These are phyloP conservation scores for Ceratonia siliqua DNA, from an alignment of 306 rosid species.

Conservation along the genomic window DNA sequence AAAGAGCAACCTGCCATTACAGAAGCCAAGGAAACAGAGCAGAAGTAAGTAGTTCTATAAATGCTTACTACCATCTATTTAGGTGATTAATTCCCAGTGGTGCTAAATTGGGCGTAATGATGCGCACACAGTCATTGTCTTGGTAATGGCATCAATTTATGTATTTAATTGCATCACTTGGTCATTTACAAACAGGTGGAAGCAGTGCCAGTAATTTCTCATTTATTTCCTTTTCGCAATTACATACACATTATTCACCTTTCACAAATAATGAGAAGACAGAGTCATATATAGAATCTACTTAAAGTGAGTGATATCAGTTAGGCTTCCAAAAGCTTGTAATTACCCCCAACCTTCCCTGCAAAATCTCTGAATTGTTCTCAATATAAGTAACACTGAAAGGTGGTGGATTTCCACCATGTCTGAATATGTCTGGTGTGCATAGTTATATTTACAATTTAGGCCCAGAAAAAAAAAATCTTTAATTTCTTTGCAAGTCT, in stretches of 20 bases:
- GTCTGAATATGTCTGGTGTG: background rate
- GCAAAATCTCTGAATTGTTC: background rate
- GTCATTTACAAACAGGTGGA: background rate
- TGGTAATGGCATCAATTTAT: background rate
- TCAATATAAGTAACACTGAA: background rate
- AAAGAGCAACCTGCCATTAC: slow-evolving; percentile 57
- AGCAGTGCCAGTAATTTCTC: background rate
- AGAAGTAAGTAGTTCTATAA: slow-evolving; percentile 58
- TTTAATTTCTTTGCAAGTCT: background rate
- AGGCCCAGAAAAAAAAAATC: background rate
- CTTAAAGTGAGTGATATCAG: too few relatives aligned
- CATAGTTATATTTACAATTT: background rate
- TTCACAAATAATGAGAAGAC: background rate
- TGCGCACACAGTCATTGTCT: background rate
- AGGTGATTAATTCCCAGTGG: background rate
- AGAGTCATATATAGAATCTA: background rate
- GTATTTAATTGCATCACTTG: background rate
- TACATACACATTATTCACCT: background rate
- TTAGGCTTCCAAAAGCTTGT: too few relatives aligned
- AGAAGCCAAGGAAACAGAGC: slow-evolving; percentile 63
- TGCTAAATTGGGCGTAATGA: slow-evolving; percentile 1
- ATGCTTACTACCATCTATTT: background rate
- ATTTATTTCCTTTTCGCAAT: background rate
- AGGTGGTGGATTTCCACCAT: background rate
- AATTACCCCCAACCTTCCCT: too few relatives aligned